These are phyloP conservation scores for Cerioporus squamosus DNA, from an alignment of 1,284 basidiomycete species.

Conservation along the genomic window DNA sequence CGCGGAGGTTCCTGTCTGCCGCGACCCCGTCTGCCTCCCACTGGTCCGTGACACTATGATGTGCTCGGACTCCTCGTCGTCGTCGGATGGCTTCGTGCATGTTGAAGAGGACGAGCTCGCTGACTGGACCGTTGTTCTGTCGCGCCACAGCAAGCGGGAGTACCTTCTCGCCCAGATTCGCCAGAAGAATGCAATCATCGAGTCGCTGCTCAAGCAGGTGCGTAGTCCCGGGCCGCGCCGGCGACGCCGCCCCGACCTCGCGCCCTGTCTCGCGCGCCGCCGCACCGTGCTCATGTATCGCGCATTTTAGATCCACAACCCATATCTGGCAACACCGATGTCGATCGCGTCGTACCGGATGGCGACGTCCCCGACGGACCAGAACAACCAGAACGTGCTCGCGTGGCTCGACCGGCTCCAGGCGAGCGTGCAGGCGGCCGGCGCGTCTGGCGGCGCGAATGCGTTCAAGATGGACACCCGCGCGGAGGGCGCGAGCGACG, in stretches of 20 bases:
- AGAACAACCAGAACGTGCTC: constrained; percentile 67
- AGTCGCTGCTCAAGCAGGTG: constrained; percentile 79
- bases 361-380: constrained; percentile 74
- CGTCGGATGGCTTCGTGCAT: constrained; percentile 7
- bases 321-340: constrained; percentile 75
- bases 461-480: constrained; percentile 52
- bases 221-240: constrained; percentile 26
- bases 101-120: constrained; percentile 39
- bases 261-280: neutral
- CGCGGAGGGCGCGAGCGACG: constrained; percentile 22
- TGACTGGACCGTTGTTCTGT: constrained; percentile 31
- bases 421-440: constrained; percentile 39
- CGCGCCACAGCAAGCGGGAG: constrained; percentile 70
- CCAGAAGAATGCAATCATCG: constrained; percentile 83
- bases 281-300: neutral
- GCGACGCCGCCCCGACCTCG: neutral
- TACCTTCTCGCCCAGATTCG: constrained; percentile 80
- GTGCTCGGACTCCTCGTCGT: too few species aligned
- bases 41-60: neutral
- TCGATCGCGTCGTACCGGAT: constrained; percentile 76
- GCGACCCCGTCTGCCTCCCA: too few species aligned
- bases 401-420: constrained; percentile 67
- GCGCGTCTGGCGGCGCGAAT: constrained; percentile 28
- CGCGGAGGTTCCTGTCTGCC: constrained; percentile 11
- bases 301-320: constrained; percentile 66